These are phyloP conservation scores for Sambucus nigra DNA, from an alignment of 129 eudicot genomes.

Conservation along the genomic window DNA sequence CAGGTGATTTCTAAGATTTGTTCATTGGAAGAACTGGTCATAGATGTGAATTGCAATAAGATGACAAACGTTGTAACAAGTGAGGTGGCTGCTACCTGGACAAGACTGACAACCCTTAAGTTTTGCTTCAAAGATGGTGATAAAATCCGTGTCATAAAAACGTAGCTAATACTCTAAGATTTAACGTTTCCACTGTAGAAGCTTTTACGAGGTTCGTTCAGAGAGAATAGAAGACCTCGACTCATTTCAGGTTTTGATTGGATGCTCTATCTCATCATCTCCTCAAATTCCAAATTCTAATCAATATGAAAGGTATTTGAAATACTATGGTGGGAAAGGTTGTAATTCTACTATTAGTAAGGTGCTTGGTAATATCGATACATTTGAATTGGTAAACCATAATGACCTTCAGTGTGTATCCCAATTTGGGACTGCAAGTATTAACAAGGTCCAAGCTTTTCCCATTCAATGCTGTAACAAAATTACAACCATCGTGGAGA, in stretches of 20 bases:
- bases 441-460: constrained; percentile 8
- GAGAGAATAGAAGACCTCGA: not conserved
- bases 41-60: constrained; percentile 7
- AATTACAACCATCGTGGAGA: constrained; percentile 12
- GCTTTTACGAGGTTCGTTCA: constrained; percentile 4
- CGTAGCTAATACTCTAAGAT: not conserved
- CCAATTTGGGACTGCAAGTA: constrained; percentile 2
- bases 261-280: constrained; percentile 10
- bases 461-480: constrained; percentile 13
- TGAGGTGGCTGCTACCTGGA: not conserved
- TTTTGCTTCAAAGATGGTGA: constrained; percentile 4
- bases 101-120: constrained; percentile 11
- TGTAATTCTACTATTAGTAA: not conserved
- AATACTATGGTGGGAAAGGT: constrained; percentile 5
- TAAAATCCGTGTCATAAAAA: constrained; percentile 6
- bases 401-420: constrained; percentile 14
- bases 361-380: constrained; percentile 9
- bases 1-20: constrained; percentile 11
- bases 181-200: constrained; percentile 4
- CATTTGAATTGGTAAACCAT: constrained; percentile 20
- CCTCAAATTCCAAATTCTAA: constrained; percentile 11
- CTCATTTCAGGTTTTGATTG: constrained; percentile 11
- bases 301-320: constrained; percentile 7
- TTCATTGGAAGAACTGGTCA: constrained; percentile 14
- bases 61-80: not conserved